Percentiles rank a stretch among this genome's conserved stretches.
phyloP scores from a whole-genome alignment of 1,139 yeast genomes.

The Suhomyces wounanorum region DNA sequence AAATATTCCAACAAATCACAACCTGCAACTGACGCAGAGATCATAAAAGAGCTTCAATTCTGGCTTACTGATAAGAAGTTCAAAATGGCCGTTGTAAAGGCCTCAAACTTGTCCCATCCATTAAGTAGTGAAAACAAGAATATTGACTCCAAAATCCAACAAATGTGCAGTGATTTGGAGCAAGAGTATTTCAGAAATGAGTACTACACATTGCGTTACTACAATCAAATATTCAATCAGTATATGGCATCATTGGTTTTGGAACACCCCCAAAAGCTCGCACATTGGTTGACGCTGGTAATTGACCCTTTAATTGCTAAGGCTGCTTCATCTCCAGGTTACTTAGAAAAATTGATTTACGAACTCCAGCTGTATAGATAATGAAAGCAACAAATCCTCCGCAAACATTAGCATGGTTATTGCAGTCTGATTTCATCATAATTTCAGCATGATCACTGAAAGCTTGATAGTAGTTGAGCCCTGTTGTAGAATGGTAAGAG shows the following conservation, averaged over 20 bases:
- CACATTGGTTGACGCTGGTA: conserved; percentile 21
- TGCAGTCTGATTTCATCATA: too few relatives aligned
- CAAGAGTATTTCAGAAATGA: conserved; percentile 16
- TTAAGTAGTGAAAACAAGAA: not conserved
- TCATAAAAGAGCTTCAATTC: conserved; percentile 2
- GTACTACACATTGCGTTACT: conserved; percentile 18
- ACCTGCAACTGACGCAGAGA: too few relatives aligned
- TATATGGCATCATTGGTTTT: conserved; percentile 23
- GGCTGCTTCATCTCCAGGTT: not conserved
- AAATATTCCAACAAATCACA: not conserved
- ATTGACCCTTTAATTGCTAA: conserved; percentile 11
- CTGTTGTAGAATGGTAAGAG: not conserved
- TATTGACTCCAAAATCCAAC: conserved; percentile 6
- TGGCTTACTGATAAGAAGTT: conserved; percentile 23
- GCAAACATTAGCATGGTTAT: too few relatives aligned
- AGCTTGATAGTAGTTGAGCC: not conserved
- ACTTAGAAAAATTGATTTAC: not conserved
- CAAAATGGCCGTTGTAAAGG: conserved; percentile 17
- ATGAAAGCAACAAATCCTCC: not conserved
- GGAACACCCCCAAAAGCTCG: conserved; percentile 14
- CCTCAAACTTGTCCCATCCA: conserved; percentile 8
- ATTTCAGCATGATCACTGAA: too few relatives aligned
- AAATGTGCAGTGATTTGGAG: conserved; percentile 11
- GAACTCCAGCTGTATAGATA: not conserved
- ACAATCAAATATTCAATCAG: conserved; percentile 25